phyloP scores from a whole-genome alignment of 345 rosid species.

The Populus pruinosa region DNA sequence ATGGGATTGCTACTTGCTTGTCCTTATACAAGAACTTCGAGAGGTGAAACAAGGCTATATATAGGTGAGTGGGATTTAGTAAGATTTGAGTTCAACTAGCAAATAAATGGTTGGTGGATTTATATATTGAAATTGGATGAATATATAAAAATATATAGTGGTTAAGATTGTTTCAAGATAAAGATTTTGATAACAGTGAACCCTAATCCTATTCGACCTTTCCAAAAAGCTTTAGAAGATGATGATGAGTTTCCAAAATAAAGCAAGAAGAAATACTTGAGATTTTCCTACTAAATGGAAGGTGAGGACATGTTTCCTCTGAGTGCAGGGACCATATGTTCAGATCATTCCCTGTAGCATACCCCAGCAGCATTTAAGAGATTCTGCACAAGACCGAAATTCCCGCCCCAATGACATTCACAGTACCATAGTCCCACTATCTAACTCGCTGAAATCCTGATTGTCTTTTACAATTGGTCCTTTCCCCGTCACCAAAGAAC shows the following conservation, averaged over 20 bases:
- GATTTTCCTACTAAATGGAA: background rate
- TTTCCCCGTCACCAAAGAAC: background rate
- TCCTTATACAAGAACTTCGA: background rate
- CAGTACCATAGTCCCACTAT: background rate
- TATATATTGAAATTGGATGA: too few species aligned
- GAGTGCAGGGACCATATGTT: slow-evolving; percentile 6
- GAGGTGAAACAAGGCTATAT: background rate
- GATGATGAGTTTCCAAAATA: background rate
- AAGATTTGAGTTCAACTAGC: too few species aligned
- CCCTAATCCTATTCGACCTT: background rate
- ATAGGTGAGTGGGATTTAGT: too few species aligned
- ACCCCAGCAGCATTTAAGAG: background rate
- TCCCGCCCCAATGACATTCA: background rate
- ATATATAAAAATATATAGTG: too few species aligned
- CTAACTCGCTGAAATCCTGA: background rate
- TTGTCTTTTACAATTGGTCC: background rate
- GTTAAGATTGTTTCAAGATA: too few species aligned
- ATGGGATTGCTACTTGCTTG: background rate
- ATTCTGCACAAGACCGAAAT: background rate
- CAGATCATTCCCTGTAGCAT: background rate
- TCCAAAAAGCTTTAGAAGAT: background rate
- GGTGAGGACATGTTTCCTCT: background rate
- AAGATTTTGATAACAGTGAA: background rate
- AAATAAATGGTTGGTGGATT: too few species aligned
- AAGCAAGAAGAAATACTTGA: background rate